Base-by-base conservation (phyloP, 2,329 filamentous ascomycete species). In the Fusarium xylarioides region DNA sequence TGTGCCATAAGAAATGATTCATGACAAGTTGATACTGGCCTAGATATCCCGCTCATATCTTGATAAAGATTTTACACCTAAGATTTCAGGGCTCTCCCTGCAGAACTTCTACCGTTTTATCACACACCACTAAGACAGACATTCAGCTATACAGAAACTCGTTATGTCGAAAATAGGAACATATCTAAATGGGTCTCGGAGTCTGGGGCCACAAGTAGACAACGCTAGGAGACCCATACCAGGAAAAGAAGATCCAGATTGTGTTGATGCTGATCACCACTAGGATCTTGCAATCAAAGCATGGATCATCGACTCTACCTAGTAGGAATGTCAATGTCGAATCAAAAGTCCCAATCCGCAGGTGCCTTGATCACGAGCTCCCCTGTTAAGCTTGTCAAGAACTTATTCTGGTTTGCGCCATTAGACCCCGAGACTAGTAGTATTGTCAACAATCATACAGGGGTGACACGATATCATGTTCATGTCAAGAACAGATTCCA, bases 321-420 rank as follows among this genome's bases (percentile, higher is more conserved):
- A 32, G 15, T 52, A 37, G 16, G 23, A n/a, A 35, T 28, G 30
- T 42, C 19, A 58, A 55, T 43, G 30, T 56, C 59, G 21, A 74
- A 74, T 72, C 40, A 52, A 40, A 26, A 19, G 12, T 18, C 38
- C 30, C 46, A 59, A 72, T 61, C 59, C 55, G 37, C 28, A 19
- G 26, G 32, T 44, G 52, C 40, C 38, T 53, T 74, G 71, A 69
- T 70, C 38, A 69, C 34, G 19, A 49, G 71, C 50, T 53, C 30
- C n/a, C 14, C 26, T 21, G 50, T 65, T 67, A 58, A 65, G 54
- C 56, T 74, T 58, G 46, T 50, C 37, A 50, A 42, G 54, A 74
- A 47, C 65, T 44, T 63, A 60, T 55, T 57, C 28, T 47, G 26
- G 38, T 30, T 60, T 44, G 37, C 59, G 42, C 23, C 34, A 59